Conservation (phyloP, 345 rosid species). For the Gossypium ekmanianum region DNA sequence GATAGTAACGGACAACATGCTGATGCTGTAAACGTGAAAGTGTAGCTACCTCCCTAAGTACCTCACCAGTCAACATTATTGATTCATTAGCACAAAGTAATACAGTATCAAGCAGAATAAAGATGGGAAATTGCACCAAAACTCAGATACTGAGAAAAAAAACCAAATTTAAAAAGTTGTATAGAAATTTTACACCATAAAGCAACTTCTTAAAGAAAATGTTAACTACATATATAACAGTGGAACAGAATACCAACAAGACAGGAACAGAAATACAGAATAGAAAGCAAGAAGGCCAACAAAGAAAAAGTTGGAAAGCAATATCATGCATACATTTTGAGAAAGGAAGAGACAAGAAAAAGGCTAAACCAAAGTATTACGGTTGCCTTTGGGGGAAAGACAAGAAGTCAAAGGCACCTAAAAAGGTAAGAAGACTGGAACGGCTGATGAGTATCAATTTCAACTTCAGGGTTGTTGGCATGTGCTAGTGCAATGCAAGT, state of each 20-base stretch:
- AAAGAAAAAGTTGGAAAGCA: background rate
- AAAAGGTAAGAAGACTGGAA: too few species aligned
- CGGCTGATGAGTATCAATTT: too few species aligned
- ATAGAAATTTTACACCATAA: background rate
- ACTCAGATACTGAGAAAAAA: background rate
- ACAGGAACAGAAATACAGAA: background rate
- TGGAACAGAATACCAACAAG: background rate
- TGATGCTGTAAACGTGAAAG: slow-evolving; percentile 97
- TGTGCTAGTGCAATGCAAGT: too few species aligned
- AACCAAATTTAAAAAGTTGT: background rate
- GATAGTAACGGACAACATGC: slow-evolving; percentile 99
- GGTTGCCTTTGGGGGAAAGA: too few species aligned
- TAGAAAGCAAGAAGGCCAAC: background rate
- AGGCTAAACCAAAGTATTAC: background rate
- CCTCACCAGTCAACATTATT: slow-evolving; percentile 24
- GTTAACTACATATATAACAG: background rate
- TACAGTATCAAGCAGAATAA: background rate
- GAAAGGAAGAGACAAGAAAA: background rate
- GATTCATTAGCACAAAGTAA: slow-evolving; percentile 15
- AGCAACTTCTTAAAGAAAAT: slow-evolving; percentile 3
- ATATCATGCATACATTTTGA: slow-evolving; percentile 3
- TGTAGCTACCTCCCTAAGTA: slow-evolving; percentile 91
- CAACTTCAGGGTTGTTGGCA: too few species aligned
- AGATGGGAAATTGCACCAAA: slow-evolving; percentile 7
- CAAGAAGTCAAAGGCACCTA: too few species aligned